Evolutionary conservation across 202 grass and related monocot species (phyloP).

Genomic region (Dendrocalamus latiflorus): DNA sequence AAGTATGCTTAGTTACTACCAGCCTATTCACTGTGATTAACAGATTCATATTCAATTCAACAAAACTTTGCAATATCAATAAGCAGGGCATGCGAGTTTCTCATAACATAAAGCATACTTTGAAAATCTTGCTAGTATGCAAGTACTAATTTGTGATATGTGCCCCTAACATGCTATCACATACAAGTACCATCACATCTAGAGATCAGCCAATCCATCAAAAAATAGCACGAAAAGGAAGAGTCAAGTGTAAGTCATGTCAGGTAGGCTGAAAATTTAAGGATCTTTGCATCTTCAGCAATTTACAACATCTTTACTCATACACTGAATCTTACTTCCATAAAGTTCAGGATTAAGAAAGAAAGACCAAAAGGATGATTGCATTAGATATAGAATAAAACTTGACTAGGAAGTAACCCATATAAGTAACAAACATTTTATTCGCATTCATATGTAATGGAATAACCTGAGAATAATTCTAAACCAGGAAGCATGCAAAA

Average conservation of each 20-base stretch:
- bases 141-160: background rate
- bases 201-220: background rate
- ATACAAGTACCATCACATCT: background rate
- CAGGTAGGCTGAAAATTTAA: background rate
- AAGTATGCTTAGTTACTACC: background rate
- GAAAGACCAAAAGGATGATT: background rate
- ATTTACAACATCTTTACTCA: background rate
- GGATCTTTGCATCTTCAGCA: background rate
- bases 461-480: background rate
- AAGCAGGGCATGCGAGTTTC: background rate
- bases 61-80: background rate
- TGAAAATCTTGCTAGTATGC: background rate
- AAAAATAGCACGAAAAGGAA: background rate
- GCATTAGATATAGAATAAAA: background rate
- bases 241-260: background rate
- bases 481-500: background rate
- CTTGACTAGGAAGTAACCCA: background rate
- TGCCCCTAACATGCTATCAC: background rate
- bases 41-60: background rate
- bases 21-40: constrained; percentile 2
- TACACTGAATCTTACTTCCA: background rate
- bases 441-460: background rate
- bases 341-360: too few relatives aligned
- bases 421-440: background rate
- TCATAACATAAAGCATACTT: constrained; percentile 6